Evolutionary conservation across 768 basidiomycete species (phyloP), one percentile per base, ranked within the genome.

Genomic region (Cyathus striatus): DNA sequence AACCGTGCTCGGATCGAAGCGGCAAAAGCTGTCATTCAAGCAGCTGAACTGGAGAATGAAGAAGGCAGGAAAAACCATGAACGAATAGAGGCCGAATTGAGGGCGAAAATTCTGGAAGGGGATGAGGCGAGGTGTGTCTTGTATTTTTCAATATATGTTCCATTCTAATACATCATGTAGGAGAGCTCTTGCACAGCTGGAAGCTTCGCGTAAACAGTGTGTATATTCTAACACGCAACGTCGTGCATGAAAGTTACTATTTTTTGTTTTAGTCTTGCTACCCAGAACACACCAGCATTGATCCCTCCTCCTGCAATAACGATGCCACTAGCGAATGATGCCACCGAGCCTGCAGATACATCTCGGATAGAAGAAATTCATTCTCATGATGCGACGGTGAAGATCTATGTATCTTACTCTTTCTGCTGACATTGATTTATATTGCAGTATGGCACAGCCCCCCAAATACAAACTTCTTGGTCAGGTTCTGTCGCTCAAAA

Each of bases 81-180:
- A 3, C 35, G 49, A 20, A 43, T 60, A 24, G 43, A 61, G 38
- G 50, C 54, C 42, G 60, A 72, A 38, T 54, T 73, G 20, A 43
- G 61, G 46, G 52, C 56, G 47, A 60, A 60, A 50, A 57, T 71
- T 5, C 55, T 60, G 27, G 69, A 69, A 16, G 79, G 77, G 2
- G 62, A 67, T 16, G 57, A 69, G 41, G 78, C 77, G 27, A 62
- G 66, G 76, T 58, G 45, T 49, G 43, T 47, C n/a, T n/a, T 55
- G 47, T 13, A 12, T 17, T 35, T 16, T 13, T 14, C 22, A 4
- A 4, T 13, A 1, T 17, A 22, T 22, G 16, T 17, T n/a, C 9
- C 7, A 16, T 12, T 20, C 6, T 18, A 5, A 27, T 36, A n/a
- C n/a, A n/a, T n/a, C n/a, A n/a, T n/a, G n/a, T n/a, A n/a, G n/a